Base-by-base conservation (phyloP, 2,329 filamentous ascomycete genomes). In the Aspergillus oerlinghausenensis region DNA sequence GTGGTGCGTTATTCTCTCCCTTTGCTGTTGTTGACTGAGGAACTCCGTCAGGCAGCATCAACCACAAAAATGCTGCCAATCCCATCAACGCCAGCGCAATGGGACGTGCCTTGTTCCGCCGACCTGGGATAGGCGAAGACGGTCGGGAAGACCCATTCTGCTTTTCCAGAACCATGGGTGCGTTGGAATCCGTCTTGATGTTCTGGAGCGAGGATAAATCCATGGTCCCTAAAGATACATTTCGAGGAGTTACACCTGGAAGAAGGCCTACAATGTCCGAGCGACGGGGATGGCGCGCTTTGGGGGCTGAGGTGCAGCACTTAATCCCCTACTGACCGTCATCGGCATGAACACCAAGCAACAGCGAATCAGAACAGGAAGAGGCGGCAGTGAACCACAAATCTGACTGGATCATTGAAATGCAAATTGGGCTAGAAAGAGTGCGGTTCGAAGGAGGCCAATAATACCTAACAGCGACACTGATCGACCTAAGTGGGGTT, bases 11-110 rank as follows among this genome's bases (percentile, higher is more conserved):
- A 5, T 17, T 7, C 10, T 3, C 25, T 10, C 19, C 9, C 26
- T 25, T 11, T n/a, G 48, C 8, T 14, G 25, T 6, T 17, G 11
- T 6, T 17, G 11, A 17, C 10, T 6, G 48, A 21, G 29, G n/a
- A 28, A 40, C 35, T 8, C 10, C 19, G 17, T 10, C 21, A 42
- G 57, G 52, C 17, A 56, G 21, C 21, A 57, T 29, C 59, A 55
- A 61, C 55, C 56, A 59, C 9, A 49, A 42, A 11, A 54, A 29
- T 38, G 45, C 48, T 11, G 47, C 48, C 9, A 64, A 23, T n/a
- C 28, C 52, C 45, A 55, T 54, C 43, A 63, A 35, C 11, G 49
- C 54, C 49, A 63, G 17, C 35, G 49, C 21, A 6, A 54, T 43
- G 51, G 58, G 38, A 21, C 52, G 52, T 23, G 42, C 42, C 42